Conservation (phyloP, 805 yeast species). For the Diddensiella caesifluorescens region DNA sequence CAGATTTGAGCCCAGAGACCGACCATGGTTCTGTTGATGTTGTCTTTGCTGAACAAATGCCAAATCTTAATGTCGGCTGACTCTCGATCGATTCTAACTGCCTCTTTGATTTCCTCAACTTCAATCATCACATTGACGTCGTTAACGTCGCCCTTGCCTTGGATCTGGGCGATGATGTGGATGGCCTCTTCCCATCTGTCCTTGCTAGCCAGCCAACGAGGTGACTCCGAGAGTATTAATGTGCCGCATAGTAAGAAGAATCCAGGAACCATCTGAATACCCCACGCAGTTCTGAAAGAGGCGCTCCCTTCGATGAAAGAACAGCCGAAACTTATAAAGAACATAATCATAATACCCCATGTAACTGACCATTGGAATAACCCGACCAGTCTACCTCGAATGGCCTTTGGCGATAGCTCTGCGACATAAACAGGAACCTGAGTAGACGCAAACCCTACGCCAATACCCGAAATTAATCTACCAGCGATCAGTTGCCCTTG, state of each 20-base stretch:
- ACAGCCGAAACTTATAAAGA: conserved; percentile 48
- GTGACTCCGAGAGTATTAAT: conserved; percentile 36
- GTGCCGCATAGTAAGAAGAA: conserved; percentile 43
- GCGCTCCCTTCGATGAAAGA: conserved; percentile 40
- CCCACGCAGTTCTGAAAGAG: conserved; percentile 62
- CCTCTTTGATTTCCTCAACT: conserved; percentile 54
- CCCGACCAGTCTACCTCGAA: conserved; percentile 59
- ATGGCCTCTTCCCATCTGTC: conserved; percentile 47
- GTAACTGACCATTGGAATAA: conserved; percentile 58
- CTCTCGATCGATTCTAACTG: conserved; percentile 48
- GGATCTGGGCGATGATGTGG: conserved; percentile 30
- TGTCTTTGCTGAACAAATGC: conserved; percentile 48
- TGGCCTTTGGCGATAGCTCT: conserved; percentile 55
- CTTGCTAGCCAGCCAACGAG: conserved; percentile 43
- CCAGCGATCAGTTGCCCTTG: conserved; percentile 47
- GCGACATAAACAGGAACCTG: conserved; percentile 64
- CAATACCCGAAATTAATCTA: conserved; percentile 56
- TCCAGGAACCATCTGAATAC: conserved; percentile 51
- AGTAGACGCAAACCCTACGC: conserved; percentile 60
- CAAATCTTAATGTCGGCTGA: conserved; percentile 41
- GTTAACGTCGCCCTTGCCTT: conserved; percentile 30
- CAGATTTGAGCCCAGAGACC: conserved; percentile 51
- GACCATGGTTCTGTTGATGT: conserved; percentile 45
- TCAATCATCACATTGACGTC: conserved; percentile 45
- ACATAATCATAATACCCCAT: conserved; percentile 58